Conservation (phyloP, 2,329 filamentous ascomycete genomes). For the Westerdykella aurantiaca region DNA sequence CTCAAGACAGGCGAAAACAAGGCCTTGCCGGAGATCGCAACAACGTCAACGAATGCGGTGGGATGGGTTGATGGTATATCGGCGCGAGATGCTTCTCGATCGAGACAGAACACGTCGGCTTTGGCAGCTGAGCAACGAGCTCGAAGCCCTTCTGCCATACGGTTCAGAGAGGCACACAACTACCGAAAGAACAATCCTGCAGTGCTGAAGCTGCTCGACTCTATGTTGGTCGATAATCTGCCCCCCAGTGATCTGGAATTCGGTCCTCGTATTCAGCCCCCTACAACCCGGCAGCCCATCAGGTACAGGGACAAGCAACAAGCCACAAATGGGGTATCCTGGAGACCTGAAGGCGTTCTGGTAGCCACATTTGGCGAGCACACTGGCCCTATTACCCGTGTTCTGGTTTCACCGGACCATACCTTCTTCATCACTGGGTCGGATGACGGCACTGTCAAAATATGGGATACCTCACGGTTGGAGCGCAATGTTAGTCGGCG, state of each 20-base stretch:
- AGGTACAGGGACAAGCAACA: constrained; percentile 50
- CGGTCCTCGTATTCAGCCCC: constrained; percentile 71
- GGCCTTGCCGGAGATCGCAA: constrained; percentile 59
- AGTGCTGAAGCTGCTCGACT: constrained; percentile 63
- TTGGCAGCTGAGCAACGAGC: constrained; percentile 29
- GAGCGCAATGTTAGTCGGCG: constrained; percentile 88
- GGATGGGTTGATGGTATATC: constrained; percentile 55
- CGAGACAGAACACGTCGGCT: constrained; percentile 24
- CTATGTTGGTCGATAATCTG: constrained; percentile 68
- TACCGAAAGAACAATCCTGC: constrained; percentile 72
- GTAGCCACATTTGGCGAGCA: constrained; percentile 90
- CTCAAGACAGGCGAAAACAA: constrained; percentile 56
- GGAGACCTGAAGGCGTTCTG: constrained; percentile 77
- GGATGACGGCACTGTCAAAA: constrained; percentile 81
- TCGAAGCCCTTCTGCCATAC: constrained; percentile 34
- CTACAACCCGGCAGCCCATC: constrained; percentile 51
- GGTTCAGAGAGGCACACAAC: constrained; percentile 64
- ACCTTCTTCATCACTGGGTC: constrained; percentile 91
- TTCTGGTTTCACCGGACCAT: constrained; percentile 82
- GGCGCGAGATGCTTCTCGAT: constrained; percentile 25
- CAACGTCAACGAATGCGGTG: constrained; percentile 58
- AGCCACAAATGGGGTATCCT: constrained; percentile 52
- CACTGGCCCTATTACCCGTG: constrained; percentile 70
- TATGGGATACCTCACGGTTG: constrained; percentile 87
- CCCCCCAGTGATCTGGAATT: constrained; percentile 59